Conservation (phyloP, 208 protist species). For the Blechomonas ayalai region DNA sequence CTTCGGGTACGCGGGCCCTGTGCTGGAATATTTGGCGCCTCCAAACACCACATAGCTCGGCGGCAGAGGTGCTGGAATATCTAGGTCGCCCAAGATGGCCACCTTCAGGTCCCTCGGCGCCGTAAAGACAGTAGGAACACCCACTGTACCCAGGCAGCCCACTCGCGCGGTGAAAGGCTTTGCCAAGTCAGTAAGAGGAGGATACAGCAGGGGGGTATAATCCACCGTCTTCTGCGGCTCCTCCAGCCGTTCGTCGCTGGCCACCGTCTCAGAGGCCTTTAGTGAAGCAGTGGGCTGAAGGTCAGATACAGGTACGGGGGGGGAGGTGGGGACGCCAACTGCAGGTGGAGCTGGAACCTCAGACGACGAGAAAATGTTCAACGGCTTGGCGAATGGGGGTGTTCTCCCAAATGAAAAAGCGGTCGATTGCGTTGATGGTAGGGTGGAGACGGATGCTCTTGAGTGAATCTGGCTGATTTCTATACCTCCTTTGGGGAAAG, state of each 20-base stretch:
- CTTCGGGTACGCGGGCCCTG: constrained; percentile 2
- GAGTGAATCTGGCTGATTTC: too few relatives aligned
- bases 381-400: too few relatives aligned
- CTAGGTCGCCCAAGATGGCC: constrained; percentile 15
- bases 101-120: constrained; percentile 12
- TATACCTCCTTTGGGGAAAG: too few relatives aligned
- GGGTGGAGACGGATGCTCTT: too few relatives aligned
- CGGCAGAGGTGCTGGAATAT: constrained; percentile 26
- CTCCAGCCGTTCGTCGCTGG: too few relatives aligned
- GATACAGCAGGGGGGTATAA: constrained; percentile 24
- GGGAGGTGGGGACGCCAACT: too few relatives aligned
- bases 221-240: constrained; percentile 1
- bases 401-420: too few relatives aligned
- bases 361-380: too few relatives aligned
- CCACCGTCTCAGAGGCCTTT: neutral
- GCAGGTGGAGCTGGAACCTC: too few relatives aligned
- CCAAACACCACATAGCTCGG: constrained; percentile 75
- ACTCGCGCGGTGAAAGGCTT: neutral
- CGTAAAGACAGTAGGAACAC: constrained; percentile 14
- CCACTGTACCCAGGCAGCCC: constrained; percentile 17
- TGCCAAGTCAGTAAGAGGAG: constrained; percentile 3
- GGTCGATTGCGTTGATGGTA: too few relatives aligned
- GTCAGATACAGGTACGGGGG: neutral
- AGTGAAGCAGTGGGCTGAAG: neutral
- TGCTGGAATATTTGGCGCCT: constrained; percentile 59